Evolutionary conservation across 768 basidiomycete species (phyloP), one percentile per base, ranked within the genome.

Genomic region (Tulasnella calospora): DNA sequence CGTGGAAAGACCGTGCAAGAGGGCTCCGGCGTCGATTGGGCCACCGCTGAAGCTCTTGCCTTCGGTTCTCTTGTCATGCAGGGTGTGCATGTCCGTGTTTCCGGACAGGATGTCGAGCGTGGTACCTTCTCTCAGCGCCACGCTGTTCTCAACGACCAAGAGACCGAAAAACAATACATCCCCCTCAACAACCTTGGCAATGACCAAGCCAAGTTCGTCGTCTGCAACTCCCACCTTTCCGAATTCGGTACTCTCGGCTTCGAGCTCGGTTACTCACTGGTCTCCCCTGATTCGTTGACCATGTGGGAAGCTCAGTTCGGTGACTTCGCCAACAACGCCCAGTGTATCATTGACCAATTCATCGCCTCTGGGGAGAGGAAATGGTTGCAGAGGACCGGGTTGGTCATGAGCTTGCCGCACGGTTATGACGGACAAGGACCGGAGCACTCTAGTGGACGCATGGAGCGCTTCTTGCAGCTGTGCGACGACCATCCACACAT

Each of bases 281-380:
- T 99, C 76, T 97, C 95, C 19, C 98, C 97, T 27, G 91, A 95
- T 83, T 87, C 91, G 36, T 88, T 99, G 80, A 95, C 95, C 21
- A 92, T 99, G 82, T 99, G 97, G 98, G 98, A 99, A 84, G 98
- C 97, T 21, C 97, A 99, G 84, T 96, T 99, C 82, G 97, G 97
- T 83, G 97, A 98, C 85, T 99, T 98, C 84, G 96, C 93, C 44
- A 98, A 99, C 87, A 96, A 94, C 81, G 97, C 96, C 3, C 97
- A 98, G 84, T 92, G 92, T 84, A 97, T 99, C 85, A 98, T 99
- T 82, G 97, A 99, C 83, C 98, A 99, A 85, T 99, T 98, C 87
- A 94, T 99, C 80, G 95, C 96, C 30, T 92, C 97, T 35, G 97
- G 98, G 55, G 97, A 99, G 86, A 88, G 96, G 80, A 99, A 99